Conservation (phyloP, 768 basidiomycete genomes). For the Rhodocollybia butyracea region DNA sequence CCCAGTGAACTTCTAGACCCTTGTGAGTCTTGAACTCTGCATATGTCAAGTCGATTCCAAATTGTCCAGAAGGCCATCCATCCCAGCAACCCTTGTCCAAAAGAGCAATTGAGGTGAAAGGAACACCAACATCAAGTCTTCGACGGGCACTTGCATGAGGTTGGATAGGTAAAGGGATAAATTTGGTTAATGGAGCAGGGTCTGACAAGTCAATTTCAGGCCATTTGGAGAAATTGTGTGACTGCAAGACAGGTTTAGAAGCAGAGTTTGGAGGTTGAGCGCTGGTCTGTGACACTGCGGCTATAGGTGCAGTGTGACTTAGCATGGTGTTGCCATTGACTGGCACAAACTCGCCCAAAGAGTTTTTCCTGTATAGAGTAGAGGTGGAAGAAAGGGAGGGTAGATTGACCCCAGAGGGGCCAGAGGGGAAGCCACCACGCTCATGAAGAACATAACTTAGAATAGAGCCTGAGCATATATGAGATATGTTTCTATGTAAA, state of each 20-base stretch:
- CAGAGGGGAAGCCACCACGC: background rate
- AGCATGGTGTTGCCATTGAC: background rate
- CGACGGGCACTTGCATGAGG: background rate
- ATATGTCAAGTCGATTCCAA: background rate
- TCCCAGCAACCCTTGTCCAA: background rate
- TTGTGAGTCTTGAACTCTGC: background rate
- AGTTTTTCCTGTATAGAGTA: background rate
- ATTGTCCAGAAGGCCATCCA: background rate
- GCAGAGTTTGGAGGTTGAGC: background rate
- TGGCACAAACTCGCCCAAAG: background rate
- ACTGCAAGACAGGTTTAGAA: background rate
- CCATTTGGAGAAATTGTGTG: background rate
- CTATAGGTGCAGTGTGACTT: background rate
- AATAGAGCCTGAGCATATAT: background rate
- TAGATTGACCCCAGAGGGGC: no score
- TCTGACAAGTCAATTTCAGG: background rate
- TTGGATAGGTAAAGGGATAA: background rate
- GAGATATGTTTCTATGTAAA: background rate
- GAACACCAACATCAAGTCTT: background rate
- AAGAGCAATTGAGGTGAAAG: background rate
- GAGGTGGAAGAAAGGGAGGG: background rate
- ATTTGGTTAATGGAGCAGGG: background rate
- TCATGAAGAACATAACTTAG: background rate
- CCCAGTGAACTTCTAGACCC: background rate
- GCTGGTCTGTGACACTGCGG: background rate